Percentiles rank a stretch among this genome's conserved stretches.
Evolutionary conservation across 495 filamentous ascomycete species (phyloP).

Genomic region (Extremus antarcticus): DNA sequence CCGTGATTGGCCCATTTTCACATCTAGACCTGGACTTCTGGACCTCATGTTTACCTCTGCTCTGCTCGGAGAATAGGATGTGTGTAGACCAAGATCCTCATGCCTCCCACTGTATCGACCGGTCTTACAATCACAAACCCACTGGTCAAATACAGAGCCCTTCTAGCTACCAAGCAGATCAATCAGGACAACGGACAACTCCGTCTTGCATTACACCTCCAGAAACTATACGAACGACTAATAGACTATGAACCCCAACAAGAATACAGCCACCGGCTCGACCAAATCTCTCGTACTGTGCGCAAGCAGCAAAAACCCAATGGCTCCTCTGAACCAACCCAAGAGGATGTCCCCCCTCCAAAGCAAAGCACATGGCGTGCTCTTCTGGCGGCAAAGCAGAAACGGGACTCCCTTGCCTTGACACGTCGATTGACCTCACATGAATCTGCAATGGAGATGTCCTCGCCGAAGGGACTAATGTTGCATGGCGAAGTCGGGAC

Average conservation of each 20-base stretch:
- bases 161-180: slow-evolving; percentile 48
- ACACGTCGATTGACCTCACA: slow-evolving; percentile 48
- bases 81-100: background rate
- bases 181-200: slow-evolving; percentile 55
- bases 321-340: background rate
- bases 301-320: slow-evolving; percentile 3
- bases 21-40: background rate
- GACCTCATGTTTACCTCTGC: background rate
- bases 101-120: slow-evolving; percentile 3
- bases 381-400: slow-evolving; percentile 29
- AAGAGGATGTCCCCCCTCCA: slow-evolving; percentile 6
- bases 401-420: slow-evolving; percentile 44
- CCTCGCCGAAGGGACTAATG: slow-evolving; percentile 54
- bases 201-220: slow-evolving; percentile 55
- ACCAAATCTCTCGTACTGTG: slow-evolving; percentile 39
- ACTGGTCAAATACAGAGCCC: slow-evolving; percentile 52
- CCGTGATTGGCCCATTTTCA: background rate
- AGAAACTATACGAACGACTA: slow-evolving; percentile 53
- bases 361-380: slow-evolving; percentile 26
- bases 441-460: slow-evolving; percentile 49
- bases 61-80: background rate
- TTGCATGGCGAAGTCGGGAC: slow-evolving; percentile 63
- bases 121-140: slow-evolving; percentile 59
- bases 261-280: slow-evolving; percentile 48
- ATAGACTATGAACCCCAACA: slow-evolving; percentile 57